A percentile compares a stretch with the other conserved stretches of the same genome.
These are phyloP conservation scores for Clarireedia homoeocarpa DNA, from an alignment of 2,329 filamentous ascomycete genomes.

Conservation along the genomic window DNA sequence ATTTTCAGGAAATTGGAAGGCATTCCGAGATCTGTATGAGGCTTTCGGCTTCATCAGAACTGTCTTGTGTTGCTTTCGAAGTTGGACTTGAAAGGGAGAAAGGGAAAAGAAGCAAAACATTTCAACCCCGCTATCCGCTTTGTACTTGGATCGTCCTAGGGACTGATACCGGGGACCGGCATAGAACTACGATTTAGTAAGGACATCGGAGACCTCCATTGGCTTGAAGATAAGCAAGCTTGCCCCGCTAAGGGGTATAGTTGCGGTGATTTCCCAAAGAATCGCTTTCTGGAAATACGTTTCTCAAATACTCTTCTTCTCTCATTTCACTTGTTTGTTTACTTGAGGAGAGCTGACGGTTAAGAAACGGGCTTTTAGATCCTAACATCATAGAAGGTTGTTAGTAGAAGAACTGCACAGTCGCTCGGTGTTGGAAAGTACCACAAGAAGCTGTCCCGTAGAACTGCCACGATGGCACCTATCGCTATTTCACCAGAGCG, in stretches of 20 bases:
- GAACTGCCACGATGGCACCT: slow-evolving; percentile 43
- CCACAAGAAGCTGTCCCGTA: neutral
- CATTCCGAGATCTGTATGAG: too few relatives aligned
- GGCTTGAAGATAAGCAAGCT: slow-evolving; percentile 3
- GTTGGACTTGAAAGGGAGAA: neutral
- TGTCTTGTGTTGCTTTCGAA: too few relatives aligned
- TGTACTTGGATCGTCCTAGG: neutral
- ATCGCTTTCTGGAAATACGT: neutral
- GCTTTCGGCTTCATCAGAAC: too few relatives aligned
- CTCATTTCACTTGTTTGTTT: neutral
- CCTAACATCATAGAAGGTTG: too few relatives aligned
- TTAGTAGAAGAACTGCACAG: too few relatives aligned
- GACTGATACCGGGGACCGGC: neutral
- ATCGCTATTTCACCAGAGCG: slow-evolving; percentile 44
- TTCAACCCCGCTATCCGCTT: neutral
- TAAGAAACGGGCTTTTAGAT: too few relatives aligned
- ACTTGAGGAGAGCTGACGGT: neutral
- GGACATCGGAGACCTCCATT: slow-evolving; percentile 8
- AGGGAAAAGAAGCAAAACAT: neutral
- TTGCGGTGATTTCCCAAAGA: neutral
- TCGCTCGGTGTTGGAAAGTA: too few relatives aligned
- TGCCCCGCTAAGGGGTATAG: slow-evolving; percentile 4
- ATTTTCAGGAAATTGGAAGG: too few relatives aligned
- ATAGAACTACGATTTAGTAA: neutral
- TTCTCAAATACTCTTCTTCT: neutral